Evolutionary conservation across 208 protist species (phyloP), one percentile per base, ranked within the genome.

Genomic region (Leishmania arabica): DNA sequence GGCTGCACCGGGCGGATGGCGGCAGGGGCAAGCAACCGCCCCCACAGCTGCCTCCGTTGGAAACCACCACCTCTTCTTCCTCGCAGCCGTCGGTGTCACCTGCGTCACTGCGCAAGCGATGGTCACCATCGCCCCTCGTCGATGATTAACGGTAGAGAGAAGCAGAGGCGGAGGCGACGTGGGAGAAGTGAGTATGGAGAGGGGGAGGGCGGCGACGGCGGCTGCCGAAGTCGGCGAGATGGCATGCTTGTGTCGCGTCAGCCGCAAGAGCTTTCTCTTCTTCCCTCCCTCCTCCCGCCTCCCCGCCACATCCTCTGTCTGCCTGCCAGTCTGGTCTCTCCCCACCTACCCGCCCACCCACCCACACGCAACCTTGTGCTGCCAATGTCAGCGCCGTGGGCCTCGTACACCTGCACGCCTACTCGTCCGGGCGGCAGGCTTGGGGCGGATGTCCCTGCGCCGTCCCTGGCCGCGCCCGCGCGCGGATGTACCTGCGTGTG

Each of bases 31-130:
- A 19, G 71, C 66, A 24, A 47, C 45, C 8, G 62, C 49, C 7
- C 24, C 31, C 49, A 31, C 45, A 42, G 56, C 65, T 84, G 45
- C 80, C 80, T 2, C 80, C 80, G 42, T 47, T 84, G 27, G 75
- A 79, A 0, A 3, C 79, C 27, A 15, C 4, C 31, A 1, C 27
- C 21, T 19, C 42, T 42, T 34, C 42, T 31, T n/a, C 42, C 42
- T n/a, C 68, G n/a, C 40, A 72, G 68, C 45, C 24, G 6, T 51
- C 42, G 45, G 19, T 21, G 71, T 75, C 49, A 45, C 65, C 75
- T 9, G 5, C 49, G 47, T 3, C 27, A 62, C 75, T 9, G 68
- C 73, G 34, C 56, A 75, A 45, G 68, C 49, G 68, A 24, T 75
- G n/a, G 21, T 71, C 68, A 15, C 69, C 80, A 19, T 79, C 65